phyloP scores from a whole-genome alignment of 2,329 filamentous ascomycete genomes.

The Claviceps sp. region DNA sequence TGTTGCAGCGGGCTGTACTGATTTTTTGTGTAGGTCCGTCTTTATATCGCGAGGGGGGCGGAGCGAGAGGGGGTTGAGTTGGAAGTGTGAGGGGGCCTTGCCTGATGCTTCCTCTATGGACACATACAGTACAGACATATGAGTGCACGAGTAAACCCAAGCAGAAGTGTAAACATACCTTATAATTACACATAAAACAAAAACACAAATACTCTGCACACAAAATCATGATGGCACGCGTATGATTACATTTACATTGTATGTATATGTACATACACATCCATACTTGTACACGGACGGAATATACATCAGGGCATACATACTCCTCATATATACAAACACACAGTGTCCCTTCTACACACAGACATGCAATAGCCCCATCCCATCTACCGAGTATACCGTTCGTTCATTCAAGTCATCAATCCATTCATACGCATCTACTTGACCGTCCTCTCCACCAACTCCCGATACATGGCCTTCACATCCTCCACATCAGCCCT shows the following conservation, averaged over 20 bases:
- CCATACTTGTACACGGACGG: background rate
- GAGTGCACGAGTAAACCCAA: too few species aligned
- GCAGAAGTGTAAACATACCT: too few species aligned
- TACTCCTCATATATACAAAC: too few species aligned
- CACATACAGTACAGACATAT: background rate
- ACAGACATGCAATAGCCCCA: too few species aligned
- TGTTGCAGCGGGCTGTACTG: background rate
- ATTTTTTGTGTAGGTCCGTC: slow-evolving; percentile 43
- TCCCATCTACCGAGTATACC: too few species aligned
- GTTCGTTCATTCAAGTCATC: background rate
- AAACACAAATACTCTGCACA: too few species aligned
- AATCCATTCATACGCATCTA: slow-evolving; percentile 20
- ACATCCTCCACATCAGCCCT: slow-evolving; percentile 79
- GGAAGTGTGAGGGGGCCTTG: slow-evolving; percentile 11
- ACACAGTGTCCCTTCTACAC: too few species aligned
- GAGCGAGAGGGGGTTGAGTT: slow-evolving; percentile 72
- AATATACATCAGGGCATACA: too few species aligned
- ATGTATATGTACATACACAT: background rate
- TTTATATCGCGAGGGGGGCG: slow-evolving; percentile 63
- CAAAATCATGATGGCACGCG: too few species aligned
- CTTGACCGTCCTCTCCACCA: slow-evolving; percentile 74
- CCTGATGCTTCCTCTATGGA: background rate
- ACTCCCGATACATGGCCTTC: slow-evolving; percentile 89
- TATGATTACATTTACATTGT: background rate
- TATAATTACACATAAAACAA: too few species aligned